Percentiles rank a stretch among this genome's conserved stretches.
These are phyloP conservation scores for Pythium scleroteichum DNA, from an alignment of 352 stramenopile species.

Conservation along the genomic window DNA sequence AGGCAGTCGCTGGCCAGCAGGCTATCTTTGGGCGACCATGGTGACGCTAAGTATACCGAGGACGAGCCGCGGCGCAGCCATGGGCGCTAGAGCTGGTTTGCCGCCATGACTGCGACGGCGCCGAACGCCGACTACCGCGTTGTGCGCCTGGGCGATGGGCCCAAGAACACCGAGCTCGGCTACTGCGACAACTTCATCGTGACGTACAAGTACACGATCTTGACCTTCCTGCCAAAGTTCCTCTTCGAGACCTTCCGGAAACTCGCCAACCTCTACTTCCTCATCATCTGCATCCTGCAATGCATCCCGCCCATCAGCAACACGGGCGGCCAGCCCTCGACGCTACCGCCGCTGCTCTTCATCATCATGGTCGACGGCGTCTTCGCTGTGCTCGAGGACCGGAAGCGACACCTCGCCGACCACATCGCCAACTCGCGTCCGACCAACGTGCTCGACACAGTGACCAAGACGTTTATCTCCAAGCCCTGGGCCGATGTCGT, in stretches of 20 bases:
- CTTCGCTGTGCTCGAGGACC: slow-evolving; percentile 88
- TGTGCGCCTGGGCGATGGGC: slow-evolving; percentile 60
- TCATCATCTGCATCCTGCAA: slow-evolving; percentile 88
- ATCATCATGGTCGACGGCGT: slow-evolving; percentile 90
- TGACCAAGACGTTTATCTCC: slow-evolving; percentile 44
- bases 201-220: slow-evolving; percentile 90
- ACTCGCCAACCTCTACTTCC: slow-evolving; percentile 93
- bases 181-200: slow-evolving; percentile 90
- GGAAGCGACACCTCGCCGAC: slow-evolving; percentile 84
- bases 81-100: too few relatives aligned
- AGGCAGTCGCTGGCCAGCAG: too few relatives aligned
- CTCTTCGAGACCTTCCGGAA: slow-evolving; percentile 91
- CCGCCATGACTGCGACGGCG: slow-evolving; percentile 20
- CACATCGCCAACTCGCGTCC: slow-evolving; percentile 74
- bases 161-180: slow-evolving; percentile 51
- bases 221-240: slow-evolving; percentile 91
- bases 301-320: slow-evolving; percentile 91
- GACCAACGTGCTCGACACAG: slow-evolving; percentile 58
- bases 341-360: slow-evolving; percentile 86
- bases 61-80: neutral
- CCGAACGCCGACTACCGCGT: slow-evolving; percentile 45
- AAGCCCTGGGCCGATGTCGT: slow-evolving; percentile 81
- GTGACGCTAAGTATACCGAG: neutral
- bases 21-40: neutral
- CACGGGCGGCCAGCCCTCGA: slow-evolving; percentile 84